Percentiles rank a stretch among this genome's conserved stretches.
phyloP scores from a whole-genome alignment of 139 green algal genomes.

The Edaphochlamys debaryana region DNA sequence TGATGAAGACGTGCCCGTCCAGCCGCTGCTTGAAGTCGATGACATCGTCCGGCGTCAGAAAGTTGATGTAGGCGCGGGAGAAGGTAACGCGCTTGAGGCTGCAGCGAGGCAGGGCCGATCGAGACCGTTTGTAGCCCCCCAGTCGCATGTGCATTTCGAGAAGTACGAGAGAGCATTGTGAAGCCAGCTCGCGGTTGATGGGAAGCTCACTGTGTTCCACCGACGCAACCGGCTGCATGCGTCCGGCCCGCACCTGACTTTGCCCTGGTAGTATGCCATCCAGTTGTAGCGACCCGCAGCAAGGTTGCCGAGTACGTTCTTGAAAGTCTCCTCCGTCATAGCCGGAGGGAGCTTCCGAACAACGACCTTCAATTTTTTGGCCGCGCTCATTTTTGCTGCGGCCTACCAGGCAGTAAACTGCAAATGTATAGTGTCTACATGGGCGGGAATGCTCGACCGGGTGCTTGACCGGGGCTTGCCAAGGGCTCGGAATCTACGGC shows the following conservation, averaged over 20 bases:
- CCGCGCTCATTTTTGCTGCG: too few relatives aligned
- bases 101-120: not conserved
- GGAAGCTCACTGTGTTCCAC: not conserved
- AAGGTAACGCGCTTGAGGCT: conserved; percentile 59
- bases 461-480: too few relatives aligned
- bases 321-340: conserved; percentile 64
- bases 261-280: conserved; percentile 77
- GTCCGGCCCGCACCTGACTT: conserved; percentile 63
- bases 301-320: conserved; percentile 16
- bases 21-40: conserved; percentile 72
- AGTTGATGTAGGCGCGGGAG: conserved; percentile 77
- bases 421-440: too few relatives aligned
- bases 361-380: conserved; percentile 76
- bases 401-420: too few relatives aligned
- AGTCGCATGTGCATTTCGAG: too few relatives aligned
- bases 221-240: not conserved
- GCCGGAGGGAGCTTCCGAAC: conserved; percentile 73
- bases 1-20: conserved; percentile 76
- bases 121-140: not conserved
- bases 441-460: too few relatives aligned
- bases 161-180: not conserved
- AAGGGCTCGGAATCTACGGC: too few relatives aligned
- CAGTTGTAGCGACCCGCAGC: conserved; percentile 61
- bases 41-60: conserved; percentile 60
- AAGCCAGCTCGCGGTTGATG: not conserved